Percentiles rank a stretch among this genome's conserved stretches.
phyloP scores from a whole-genome alignment of 1,284 basidiomycete species.

The Microbotryomycetes sp. region DNA sequence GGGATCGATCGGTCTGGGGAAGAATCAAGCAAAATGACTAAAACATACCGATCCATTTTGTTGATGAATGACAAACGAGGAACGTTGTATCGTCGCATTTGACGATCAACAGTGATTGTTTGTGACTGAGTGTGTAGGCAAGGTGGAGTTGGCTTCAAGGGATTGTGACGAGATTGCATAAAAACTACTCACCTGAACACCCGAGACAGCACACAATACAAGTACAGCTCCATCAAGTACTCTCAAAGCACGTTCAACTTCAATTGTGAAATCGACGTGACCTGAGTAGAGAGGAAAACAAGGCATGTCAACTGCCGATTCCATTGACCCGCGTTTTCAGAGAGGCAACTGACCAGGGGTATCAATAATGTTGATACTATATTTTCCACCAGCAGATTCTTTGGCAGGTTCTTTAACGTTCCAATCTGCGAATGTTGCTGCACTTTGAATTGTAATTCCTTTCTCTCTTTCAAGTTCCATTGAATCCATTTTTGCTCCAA shows the following conservation, averaged over 20 bases:
- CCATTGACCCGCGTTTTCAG: slow-evolving; percentile 16
- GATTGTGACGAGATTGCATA: not conserved
- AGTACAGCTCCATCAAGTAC: slow-evolving; percentile 95
- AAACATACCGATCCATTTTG: slow-evolving; percentile 86
- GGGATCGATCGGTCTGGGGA: not conserved
- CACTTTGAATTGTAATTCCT: slow-evolving; percentile 98
- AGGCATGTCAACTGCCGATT: not conserved
- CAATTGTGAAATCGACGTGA: slow-evolving; percentile 99
- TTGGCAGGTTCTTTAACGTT: slow-evolving; percentile 46
- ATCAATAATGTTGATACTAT: slow-evolving; percentile 97
- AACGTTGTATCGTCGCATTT: slow-evolving; percentile 95
- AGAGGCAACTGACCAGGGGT: slow-evolving; percentile 67
- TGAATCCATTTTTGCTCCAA: slow-evolving; percentile 99
- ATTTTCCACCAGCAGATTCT: slow-evolving; percentile 61
- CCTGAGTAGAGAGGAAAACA: slow-evolving; percentile 49
- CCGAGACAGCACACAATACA: slow-evolving; percentile 93
- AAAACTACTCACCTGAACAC: slow-evolving; percentile 67
- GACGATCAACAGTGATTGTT: slow-evolving; percentile 97
- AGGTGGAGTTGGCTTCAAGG: not conserved
- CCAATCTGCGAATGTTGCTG: slow-evolving; percentile 98
- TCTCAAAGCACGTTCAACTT: slow-evolving; percentile 92
- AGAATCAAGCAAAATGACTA: not conserved
- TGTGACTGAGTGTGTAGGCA: slow-evolving; percentile 58
- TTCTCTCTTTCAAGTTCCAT: slow-evolving; percentile 99
- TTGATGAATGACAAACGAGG: slow-evolving; percentile 96